phyloP scores from a whole-genome alignment of 116 monocot species.

The Papilionanthe hybrid region DNA sequence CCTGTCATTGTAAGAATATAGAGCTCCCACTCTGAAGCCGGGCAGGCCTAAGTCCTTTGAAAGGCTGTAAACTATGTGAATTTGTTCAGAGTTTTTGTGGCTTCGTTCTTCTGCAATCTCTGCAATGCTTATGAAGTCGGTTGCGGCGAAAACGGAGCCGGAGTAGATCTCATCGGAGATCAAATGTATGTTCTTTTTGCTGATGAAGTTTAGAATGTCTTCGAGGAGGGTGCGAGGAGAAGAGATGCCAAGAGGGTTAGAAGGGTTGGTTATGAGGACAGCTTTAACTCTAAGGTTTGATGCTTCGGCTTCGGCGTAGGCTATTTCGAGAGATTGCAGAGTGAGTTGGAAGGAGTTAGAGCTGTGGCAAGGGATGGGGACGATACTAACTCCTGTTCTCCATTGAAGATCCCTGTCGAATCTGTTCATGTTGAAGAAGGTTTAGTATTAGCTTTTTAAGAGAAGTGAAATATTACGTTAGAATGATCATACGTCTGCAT shows the following conservation, averaged over 20 bases:
- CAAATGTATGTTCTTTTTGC: slow-evolving; percentile 47
- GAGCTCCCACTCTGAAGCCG: slow-evolving; percentile 56
- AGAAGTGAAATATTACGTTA: no score
- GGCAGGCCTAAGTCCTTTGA: slow-evolving; percentile 77
- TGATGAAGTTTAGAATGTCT: slow-evolving; percentile 36
- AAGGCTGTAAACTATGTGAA: slow-evolving; percentile 77
- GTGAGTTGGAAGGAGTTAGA: slow-evolving; percentile 55
- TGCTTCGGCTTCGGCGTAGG: slow-evolving; percentile 25
- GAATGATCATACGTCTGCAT: no score
- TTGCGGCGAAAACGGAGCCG: slow-evolving; percentile 52
- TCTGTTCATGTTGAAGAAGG: slow-evolving; percentile 18
- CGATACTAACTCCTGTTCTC: slow-evolving; percentile 65
- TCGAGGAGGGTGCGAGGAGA: slow-evolving; percentile 33
- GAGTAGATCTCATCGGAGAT: slow-evolving; percentile 85
- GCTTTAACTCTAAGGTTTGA: slow-evolving; percentile 37
- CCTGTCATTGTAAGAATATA: slow-evolving; percentile 58
- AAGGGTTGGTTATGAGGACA: slow-evolving; percentile 67
- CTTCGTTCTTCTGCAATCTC: slow-evolving; percentile 30
- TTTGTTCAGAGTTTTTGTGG: slow-evolving; percentile 14
- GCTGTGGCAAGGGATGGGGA: slow-evolving; percentile 63
- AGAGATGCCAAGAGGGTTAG: slow-evolving; percentile 57
- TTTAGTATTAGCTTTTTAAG: not conserved
- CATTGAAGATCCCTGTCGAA: slow-evolving; percentile 73
- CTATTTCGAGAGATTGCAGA: slow-evolving; percentile 28
- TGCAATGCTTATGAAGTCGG: slow-evolving; percentile 60